Evolutionary conservation across 768 basidiomycete species (phyloP).

Genomic region (Collybiopsis luxurians): DNA sequence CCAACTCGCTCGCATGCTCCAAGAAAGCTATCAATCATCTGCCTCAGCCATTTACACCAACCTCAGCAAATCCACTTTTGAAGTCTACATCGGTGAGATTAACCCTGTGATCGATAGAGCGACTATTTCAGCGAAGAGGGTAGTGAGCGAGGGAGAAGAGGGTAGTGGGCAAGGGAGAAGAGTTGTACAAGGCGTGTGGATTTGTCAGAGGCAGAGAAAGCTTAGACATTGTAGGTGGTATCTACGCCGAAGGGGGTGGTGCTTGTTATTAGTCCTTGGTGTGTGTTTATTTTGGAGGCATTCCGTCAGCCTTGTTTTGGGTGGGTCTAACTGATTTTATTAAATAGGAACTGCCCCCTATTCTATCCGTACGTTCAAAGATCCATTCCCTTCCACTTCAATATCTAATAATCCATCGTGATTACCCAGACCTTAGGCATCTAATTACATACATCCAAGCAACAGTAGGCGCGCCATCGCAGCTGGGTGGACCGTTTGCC

Average conservation of each 20-base stretch:
- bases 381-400: too few relatives aligned
- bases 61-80: conserved; percentile 18
- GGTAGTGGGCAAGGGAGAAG: conserved; percentile 19
- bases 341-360: conserved; percentile 70
- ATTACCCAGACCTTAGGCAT: too few relatives aligned
- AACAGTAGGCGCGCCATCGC: conserved; percentile 68
- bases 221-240: conserved; percentile 19
- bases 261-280: conserved; percentile 16
- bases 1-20: conserved; percentile 19
- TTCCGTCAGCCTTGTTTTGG: not conserved
- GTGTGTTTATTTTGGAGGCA: not conserved
- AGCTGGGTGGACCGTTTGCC: conserved; percentile 69
- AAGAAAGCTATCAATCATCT: conserved; percentile 19
- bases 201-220: conserved; percentile 10
- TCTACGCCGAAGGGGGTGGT: conserved; percentile 21
- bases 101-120: conserved; percentile 13
- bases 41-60: conserved; percentile 15
- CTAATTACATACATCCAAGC: conserved; percentile 37
- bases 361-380: too few relatives aligned
- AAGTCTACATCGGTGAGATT: conserved; percentile 17
- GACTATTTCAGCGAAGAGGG: conserved; percentile 14
- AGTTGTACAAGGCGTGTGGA: conserved; percentile 10
- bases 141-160: conserved; percentile 20
- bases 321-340: conserved; percentile 34
- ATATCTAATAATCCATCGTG: too few relatives aligned